Evolutionary conservation across 208 protist genomes (phyloP).

Genomic region (Leishmania braziliensis): DNA sequence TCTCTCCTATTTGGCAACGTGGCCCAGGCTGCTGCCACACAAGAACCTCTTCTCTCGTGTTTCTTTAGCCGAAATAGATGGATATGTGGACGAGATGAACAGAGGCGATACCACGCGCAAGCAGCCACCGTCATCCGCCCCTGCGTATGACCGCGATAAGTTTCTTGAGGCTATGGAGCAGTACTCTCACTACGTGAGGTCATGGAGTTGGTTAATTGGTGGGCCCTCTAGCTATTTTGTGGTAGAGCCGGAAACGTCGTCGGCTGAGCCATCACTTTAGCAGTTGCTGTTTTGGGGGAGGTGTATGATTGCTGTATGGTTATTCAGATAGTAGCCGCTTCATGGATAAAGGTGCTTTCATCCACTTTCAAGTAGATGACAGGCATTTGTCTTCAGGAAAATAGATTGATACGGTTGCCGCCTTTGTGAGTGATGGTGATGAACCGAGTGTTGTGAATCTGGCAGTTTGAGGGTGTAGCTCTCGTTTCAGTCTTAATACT

Average conservation of each 20-base stretch:
- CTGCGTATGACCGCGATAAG: constrained; percentile 11
- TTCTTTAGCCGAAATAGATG: not conserved
- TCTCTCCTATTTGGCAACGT: not conserved
- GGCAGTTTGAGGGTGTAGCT: not conserved
- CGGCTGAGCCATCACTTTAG: not conserved
- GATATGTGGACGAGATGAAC: constrained; percentile 5
- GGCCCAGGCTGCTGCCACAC: not conserved
- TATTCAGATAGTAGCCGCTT: not conserved
- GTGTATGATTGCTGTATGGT: too few relatives aligned
- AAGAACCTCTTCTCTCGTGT: not conserved
- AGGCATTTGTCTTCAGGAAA: not conserved
- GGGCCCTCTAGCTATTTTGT: constrained; percentile 29
- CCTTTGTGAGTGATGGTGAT: not conserved
- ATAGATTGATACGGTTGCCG: not conserved
- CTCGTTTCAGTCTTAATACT: not conserved
- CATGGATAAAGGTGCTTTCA: not conserved
- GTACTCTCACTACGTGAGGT: constrained; percentile 19
- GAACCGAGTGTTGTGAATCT: not conserved
- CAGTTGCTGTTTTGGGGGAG: not conserved
- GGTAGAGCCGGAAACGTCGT: constrained; percentile 10
- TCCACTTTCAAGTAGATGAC: not conserved
- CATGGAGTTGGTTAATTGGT: constrained; percentile 21
- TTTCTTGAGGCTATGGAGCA: constrained; percentile 22
- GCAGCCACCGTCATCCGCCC: not conserved
- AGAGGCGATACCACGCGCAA: not conserved